Evolutionary conservation across 306 rosid genomes (phyloP).

Genomic region (Carpinus viminea): DNA sequence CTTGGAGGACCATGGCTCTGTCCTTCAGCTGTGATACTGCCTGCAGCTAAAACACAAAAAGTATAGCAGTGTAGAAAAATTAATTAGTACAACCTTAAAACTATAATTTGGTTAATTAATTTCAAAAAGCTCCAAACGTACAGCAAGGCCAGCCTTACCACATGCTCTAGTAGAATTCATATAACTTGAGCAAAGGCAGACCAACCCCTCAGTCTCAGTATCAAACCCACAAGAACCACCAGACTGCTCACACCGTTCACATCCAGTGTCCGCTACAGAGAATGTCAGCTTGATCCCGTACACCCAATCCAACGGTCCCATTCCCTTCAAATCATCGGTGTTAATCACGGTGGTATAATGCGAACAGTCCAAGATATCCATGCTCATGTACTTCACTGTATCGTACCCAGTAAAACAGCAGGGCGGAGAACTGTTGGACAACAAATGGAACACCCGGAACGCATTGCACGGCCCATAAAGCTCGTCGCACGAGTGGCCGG

Average conservation of each 20-base stretch:
- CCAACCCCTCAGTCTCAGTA: slow-evolving; percentile 69
- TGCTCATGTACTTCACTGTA: slow-evolving; percentile 76
- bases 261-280: slow-evolving; percentile 70
- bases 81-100: background rate
- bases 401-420: slow-evolving; percentile 80
- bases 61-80: background rate
- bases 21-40: slow-evolving; percentile 47
- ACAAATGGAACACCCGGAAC: slow-evolving; percentile 68
- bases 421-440: slow-evolving; percentile 68
- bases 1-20: slow-evolving; percentile 23
- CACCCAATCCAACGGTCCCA: slow-evolving; percentile 86
- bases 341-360: slow-evolving; percentile 76
- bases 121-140: background rate
- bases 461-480: slow-evolving; percentile 79
- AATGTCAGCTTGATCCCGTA: slow-evolving; percentile 81
- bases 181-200: slow-evolving; percentile 73
- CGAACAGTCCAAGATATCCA: slow-evolving; percentile 85
- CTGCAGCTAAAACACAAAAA: slow-evolving; percentile 42
- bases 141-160: slow-evolving; percentile 44
- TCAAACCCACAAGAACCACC: slow-evolving; percentile 92
- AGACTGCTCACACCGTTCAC: slow-evolving; percentile 57
- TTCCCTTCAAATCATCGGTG: slow-evolving; percentile 49
- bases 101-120: background rate
- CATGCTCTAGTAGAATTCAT: slow-evolving; percentile 64
- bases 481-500: slow-evolving; percentile 87